Evolutionary conservation across 2,329 filamentous ascomycete species (phyloP), one percentile per base, ranked within the genome.

Genomic region (Hymenoscyphus occultus): DNA sequence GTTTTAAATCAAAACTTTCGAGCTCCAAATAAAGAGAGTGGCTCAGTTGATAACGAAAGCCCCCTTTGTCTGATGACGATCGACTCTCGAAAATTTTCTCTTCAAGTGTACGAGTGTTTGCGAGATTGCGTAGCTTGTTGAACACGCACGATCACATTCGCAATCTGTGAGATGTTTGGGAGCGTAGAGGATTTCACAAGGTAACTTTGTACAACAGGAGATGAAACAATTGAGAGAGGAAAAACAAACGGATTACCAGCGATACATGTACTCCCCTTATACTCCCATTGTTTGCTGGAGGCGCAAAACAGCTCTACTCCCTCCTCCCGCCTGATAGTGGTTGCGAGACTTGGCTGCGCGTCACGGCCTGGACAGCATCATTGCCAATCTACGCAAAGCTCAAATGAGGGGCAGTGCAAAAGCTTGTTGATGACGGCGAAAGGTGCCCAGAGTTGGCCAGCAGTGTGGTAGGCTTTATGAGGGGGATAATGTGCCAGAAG

Each of bases 51-150:
- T 40, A 45, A 42, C 39, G 42, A 60, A 39, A 22, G 10, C 3
- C n/a, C 19, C 13, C 60, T 56, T 42, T 58, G 28, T 63, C 39
- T 63, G 61, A 63, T 63, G 31, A 63, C 54, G 61, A 58, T 3
- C 22, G 13, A 16, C 42, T 56, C 31, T 35, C 10, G 22, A 59
- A 59, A 42, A 54, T 5, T 28, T 28, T 54, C 39, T 19, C 35
- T 56, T 56, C 60, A 19, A 32, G 39, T 39, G 54, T 54, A 35
- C 32, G 16, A n/a, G 48, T 9, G 48, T 22, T 31, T 56, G 56
- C 16, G 14, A 42, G 56, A 63, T 63, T 58, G 57, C 61, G 61
- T 58, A n/a, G 54, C 12, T 12, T 45, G 45, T 54, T 63, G 54
- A 56, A 59, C 45, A 54, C 48, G 56, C 16, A 59, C n/a, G 61